Conservation (phyloP, 1,139 yeast genomes). For the Suhomyces anneliseae region DNA sequence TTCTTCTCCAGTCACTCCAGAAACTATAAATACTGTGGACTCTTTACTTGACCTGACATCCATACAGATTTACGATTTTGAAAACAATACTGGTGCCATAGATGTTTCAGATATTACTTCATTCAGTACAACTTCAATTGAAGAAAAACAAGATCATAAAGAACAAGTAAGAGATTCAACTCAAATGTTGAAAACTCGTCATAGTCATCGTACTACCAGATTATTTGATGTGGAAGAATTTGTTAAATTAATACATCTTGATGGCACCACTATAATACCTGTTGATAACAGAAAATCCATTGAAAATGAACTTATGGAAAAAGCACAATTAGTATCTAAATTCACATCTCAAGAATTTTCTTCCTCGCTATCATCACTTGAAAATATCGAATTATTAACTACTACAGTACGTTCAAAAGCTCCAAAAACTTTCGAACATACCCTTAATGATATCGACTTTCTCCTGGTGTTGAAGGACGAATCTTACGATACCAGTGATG, state of each 20-base stretch:
- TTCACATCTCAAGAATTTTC: slow-evolving; percentile 4
- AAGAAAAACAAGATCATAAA: not conserved
- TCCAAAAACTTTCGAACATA: slow-evolving; percentile 6
- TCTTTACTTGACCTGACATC: slow-evolving; percentile 24
- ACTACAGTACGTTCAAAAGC: slow-evolving; percentile 9
- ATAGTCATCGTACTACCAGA: slow-evolving; percentile 25
- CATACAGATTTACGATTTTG: slow-evolving; percentile 21
- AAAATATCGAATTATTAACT: slow-evolving; percentile 27
- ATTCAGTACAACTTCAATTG: slow-evolving; percentile 1
- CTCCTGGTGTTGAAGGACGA: slow-evolving; percentile 21
- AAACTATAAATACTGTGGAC: slow-evolving; percentile 18
- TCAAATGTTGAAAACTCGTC: slow-evolving; percentile 2
- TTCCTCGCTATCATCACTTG: slow-evolving; percentile 21
- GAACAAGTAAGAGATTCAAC: not conserved
- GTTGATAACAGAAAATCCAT: slow-evolving; percentile 27
- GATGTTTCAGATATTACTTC: slow-evolving; percentile 7
- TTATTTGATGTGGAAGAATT: slow-evolving; percentile 25
- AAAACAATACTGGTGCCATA: slow-evolving; percentile 10
- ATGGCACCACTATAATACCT: slow-evolving; percentile 11
- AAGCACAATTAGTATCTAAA: slow-evolving; percentile 10
- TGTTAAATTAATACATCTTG: slow-evolving; percentile 16
- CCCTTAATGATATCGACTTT: slow-evolving; percentile 22
- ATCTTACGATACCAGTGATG: slow-evolving; percentile 15
- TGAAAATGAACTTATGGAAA: slow-evolving; percentile 25
- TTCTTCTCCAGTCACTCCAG: slow-evolving; percentile 13